A percentile compares a stretch with the other conserved stretches of the same genome.
These are phyloP conservation scores for Fusarium sacchari DNA, from an alignment of 2,329 filamentous ascomycete genomes.

Conservation along the genomic window DNA sequence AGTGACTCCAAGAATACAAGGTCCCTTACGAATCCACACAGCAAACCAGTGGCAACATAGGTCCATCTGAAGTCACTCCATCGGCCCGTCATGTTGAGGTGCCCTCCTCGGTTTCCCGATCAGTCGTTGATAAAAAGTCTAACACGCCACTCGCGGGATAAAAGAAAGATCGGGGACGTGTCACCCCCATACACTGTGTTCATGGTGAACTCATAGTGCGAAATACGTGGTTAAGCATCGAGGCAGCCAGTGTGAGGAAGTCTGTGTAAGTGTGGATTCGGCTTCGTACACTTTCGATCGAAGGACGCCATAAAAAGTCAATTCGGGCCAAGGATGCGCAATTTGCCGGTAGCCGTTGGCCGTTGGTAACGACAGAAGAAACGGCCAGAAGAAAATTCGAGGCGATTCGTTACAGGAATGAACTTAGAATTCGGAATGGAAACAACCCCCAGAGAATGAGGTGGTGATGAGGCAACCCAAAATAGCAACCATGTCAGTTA, in stretches of 20 bases:
- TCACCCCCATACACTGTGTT: constrained; percentile 5
- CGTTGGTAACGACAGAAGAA: not conserved
- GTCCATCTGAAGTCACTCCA: constrained; percentile 19
- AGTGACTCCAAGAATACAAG: constrained; percentile 18
- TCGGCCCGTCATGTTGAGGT: constrained; percentile 1
- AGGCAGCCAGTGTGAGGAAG: constrained; percentile 20
- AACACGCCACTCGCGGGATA: constrained; percentile 19
- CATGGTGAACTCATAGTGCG: not conserved
- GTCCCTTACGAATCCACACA: not conserved
- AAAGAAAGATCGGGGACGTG: not conserved
- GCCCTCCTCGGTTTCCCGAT: not conserved
- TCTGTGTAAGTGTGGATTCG: not conserved
- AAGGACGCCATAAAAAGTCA: constrained; percentile 26
- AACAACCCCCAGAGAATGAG: constrained; percentile 6
- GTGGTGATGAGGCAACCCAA: constrained; percentile 12
- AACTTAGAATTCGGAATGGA: not conserved
- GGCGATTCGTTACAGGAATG: not conserved
- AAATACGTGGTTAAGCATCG: not conserved
- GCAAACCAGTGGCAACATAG: constrained; percentile 12
- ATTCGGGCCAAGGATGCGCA: constrained; percentile 8
- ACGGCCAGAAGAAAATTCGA: not conserved
- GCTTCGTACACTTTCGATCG: constrained; percentile 2
- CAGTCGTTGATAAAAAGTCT: constrained; percentile 15
- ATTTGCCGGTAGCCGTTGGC: constrained; percentile 19
- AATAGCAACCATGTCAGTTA: constrained; percentile 29